Conservation (phyloP, 73 alveolate genomes). For the Paramecium bursaria region DNA sequence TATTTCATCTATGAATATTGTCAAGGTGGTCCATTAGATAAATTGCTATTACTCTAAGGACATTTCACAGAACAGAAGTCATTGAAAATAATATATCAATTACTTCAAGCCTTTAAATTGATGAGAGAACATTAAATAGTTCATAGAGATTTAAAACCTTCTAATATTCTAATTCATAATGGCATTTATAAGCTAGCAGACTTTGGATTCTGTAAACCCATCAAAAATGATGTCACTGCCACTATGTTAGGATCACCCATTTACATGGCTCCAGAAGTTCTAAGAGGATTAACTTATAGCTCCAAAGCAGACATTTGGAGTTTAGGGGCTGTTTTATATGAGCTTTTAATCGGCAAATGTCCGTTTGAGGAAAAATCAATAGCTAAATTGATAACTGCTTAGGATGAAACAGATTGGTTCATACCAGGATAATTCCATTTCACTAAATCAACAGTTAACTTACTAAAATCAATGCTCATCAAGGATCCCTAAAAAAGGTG, state of each 20-base stretch:
- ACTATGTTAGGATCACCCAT: slow-evolving; percentile 71
- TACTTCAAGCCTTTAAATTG: slow-evolving; percentile 59
- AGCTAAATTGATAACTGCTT: slow-evolving; percentile 62
- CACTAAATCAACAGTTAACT: slow-evolving; percentile 32
- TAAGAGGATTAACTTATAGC: slow-evolving; percentile 63
- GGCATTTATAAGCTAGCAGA: slow-evolving; percentile 62
- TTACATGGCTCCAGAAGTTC: slow-evolving; percentile 71
- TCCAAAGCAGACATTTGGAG: slow-evolving; percentile 71
- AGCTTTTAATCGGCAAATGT: slow-evolving; percentile 65
- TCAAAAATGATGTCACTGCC: slow-evolving; percentile 64
- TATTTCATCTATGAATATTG: slow-evolving; percentile 68
- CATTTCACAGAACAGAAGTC: slow-evolving; percentile 63
- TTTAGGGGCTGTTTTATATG: slow-evolving; percentile 68
- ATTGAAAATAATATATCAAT: slow-evolving; percentile 22
- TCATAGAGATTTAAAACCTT: slow-evolving; percentile 70
- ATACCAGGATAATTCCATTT: slow-evolving; percentile 60
- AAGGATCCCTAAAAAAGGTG: slow-evolving; percentile 65
- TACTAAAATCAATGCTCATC: slow-evolving; percentile 64
- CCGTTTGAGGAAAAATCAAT: slow-evolving; percentile 72
- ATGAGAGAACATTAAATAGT: slow-evolving; percentile 59
- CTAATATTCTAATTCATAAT: slow-evolving; percentile 64
- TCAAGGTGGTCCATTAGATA: slow-evolving; percentile 67
- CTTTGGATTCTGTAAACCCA: slow-evolving; percentile 70
- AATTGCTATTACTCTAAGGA: slow-evolving; percentile 43
- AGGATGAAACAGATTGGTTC: slow-evolving; percentile 58